These are phyloP conservation scores for Alternaria rosae DNA, from an alignment of 2,329 filamentous ascomycete species.

Conservation along the genomic window DNA sequence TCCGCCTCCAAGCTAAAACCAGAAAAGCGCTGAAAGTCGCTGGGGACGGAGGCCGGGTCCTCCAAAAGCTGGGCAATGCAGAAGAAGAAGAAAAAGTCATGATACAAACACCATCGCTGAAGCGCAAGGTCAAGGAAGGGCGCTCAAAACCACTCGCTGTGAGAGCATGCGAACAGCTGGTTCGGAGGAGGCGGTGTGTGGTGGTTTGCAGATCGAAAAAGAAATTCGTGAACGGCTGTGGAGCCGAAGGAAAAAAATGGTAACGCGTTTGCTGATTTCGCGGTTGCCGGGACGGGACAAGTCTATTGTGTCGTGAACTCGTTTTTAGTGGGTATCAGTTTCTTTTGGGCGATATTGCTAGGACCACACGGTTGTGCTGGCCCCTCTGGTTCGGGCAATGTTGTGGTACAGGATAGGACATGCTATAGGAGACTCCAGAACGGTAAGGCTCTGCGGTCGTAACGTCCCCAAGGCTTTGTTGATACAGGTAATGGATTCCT, in stretches of 20 bases:
- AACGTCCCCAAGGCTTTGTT: constrained; percentile 37
- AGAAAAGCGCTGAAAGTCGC: neutral
- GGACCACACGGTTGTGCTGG: constrained; percentile 14
- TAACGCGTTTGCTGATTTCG: constrained; percentile 11
- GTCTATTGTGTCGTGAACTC: constrained; percentile 49
- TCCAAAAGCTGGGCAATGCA: neutral
- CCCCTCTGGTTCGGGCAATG: constrained; percentile 20
- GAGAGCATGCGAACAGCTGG: constrained; percentile 5
- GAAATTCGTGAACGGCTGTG: constrained; percentile 37
- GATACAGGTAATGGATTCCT: constrained; percentile 24
- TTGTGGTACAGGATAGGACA: constrained; percentile 30
- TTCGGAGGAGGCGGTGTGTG: neutral
- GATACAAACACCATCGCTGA: constrained; percentile 14
- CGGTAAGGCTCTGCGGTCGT: constrained; percentile 34
- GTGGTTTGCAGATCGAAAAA: constrained; percentile 16
- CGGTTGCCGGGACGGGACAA: constrained; percentile 20
- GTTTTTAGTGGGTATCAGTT: constrained; percentile 48
- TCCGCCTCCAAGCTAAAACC: constrained; percentile 9
- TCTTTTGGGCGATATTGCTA: constrained; percentile 36
- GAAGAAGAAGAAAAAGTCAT: neutral
- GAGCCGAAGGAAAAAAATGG: constrained; percentile 19
- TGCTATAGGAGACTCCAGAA: constrained; percentile 25
- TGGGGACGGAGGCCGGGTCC: constrained; percentile 10
- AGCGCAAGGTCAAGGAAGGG: constrained; percentile 1
- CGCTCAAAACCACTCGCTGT: constrained; percentile 2